phyloP scores from a whole-genome alignment of 148 eudicot genomes.

The Rhododendron henanense region DNA sequence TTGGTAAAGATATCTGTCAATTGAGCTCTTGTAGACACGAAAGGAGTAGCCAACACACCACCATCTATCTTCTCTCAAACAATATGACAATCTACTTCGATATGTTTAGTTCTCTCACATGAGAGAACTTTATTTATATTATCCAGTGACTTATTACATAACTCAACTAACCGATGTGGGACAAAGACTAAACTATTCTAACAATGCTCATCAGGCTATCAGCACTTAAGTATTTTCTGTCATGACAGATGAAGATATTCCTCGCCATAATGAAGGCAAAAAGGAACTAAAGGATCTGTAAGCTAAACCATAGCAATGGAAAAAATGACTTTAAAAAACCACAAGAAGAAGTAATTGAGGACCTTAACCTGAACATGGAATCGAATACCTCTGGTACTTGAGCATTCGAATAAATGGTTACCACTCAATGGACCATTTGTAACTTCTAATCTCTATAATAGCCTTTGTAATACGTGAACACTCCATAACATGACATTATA shows the following conservation, averaged over 20 bases:
- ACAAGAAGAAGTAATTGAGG: neutral
- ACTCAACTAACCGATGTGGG: no score
- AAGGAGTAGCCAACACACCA: no score
- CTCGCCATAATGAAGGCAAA: neutral
- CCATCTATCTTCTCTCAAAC: no score
- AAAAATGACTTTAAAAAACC: neutral
- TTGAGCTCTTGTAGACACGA: no score
- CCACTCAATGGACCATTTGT: neutral
- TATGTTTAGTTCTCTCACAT: no score
- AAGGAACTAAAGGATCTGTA: neutral
- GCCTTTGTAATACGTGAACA: neutral
- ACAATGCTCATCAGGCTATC: neutral
- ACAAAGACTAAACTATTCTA: no score
- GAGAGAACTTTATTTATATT: no score
- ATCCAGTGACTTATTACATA: no score
- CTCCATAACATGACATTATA: neutral
- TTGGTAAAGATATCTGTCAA: no score
- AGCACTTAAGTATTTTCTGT: neutral
- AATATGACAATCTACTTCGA: no score
- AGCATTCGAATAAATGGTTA: neutral
- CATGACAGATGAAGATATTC: neutral
- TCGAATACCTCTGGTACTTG: neutral
- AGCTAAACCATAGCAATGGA: neutral
- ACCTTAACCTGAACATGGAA: neutral
- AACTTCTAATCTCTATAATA: neutral